Evolutionary conservation across 257 asterid genomes (phyloP), one percentile per base, ranked within the genome.

Genomic region (Przewalskia tangutica): DNA sequence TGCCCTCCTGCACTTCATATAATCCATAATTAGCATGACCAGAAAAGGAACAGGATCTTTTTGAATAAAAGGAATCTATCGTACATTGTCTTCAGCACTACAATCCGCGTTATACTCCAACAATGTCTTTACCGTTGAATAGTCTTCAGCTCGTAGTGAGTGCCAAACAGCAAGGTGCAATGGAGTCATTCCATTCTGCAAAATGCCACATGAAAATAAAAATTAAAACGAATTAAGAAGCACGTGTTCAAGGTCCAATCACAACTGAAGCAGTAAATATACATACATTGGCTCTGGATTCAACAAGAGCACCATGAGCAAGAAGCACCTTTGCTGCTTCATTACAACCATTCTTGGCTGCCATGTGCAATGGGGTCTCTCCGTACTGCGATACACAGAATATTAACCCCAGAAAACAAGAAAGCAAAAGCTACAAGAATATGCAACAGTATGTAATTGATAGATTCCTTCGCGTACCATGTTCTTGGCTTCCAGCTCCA

Each of bases 151-250:
- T 84, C 93, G 89, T 80, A 96, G 92, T 14, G 99, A 92, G 85
- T 96, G 97, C 98, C 99, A 96, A 59, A 96, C 99, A 88, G 99
- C 97, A 88, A 96, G 98, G 89, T 96, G 99, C 85, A 96, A 81
- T 48, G 99, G 99, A 82, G 97, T 91, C 99, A 95, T 95, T 75
- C 98, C 99, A 82, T 95, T 95, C 99, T 95, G 94, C 85, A 70
- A 11, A 82, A 46, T 76, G 75, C 77, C 51, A 53, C 62, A 81
- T 60, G 14, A 42, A 48, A 56, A 81, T 14, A 53, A 79, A 82
- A 46, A 59, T 58, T 53, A 78, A 38, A 50, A 20, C 18, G 62
- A 13, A 75, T 16, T 23, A 44, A 59, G 46, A 63, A 17, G 48
- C 51, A 12, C 36, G 7, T 16, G 8, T 8, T 34, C 75, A 9